phyloP scores from a whole-genome alignment of 2,329 filamentous ascomycete genomes.

The Penicillium vulpinum region DNA sequence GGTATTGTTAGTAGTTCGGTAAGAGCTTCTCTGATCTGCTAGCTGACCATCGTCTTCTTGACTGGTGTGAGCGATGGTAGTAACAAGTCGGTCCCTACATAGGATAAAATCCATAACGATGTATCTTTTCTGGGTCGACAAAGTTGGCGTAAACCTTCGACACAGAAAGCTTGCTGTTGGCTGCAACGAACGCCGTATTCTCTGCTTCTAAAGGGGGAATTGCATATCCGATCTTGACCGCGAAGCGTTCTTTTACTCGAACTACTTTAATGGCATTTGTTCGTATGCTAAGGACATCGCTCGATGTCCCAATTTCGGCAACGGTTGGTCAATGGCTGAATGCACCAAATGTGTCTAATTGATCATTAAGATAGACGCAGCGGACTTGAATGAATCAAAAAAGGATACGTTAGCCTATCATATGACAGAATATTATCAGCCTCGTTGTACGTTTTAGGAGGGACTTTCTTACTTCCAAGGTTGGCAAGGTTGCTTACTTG shows the following conservation, averaged over 20 bases:
- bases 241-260: slow-evolving; percentile 20
- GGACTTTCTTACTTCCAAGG: no score
- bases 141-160: slow-evolving; percentile 16
- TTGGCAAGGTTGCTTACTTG: no score
- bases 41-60: slow-evolving; percentile 12
- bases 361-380: neutral
- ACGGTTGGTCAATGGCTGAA: slow-evolving; percentile 6
- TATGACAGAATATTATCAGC: neutral
- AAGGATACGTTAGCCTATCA: neutral
- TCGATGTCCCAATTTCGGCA: slow-evolving; percentile 21
- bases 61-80: slow-evolving; percentile 9
- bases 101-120: slow-evolving; percentile 19
- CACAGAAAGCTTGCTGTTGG: slow-evolving; percentile 18
- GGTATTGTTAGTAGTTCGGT: slow-evolving; percentile 15
- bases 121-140: slow-evolving; percentile 18
- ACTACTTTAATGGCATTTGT: slow-evolving; percentile 18
- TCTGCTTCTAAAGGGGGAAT: slow-evolving; percentile 20
- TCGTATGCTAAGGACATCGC: slow-evolving; percentile 16
- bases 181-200: slow-evolving; percentile 21
- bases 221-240: slow-evolving; percentile 18
- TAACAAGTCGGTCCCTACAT: slow-evolving; percentile 14
- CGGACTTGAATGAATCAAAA: neutral
- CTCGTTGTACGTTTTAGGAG: neutral
- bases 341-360: neutral
- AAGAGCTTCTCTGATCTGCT: slow-evolving; percentile 8